Evolutionary conservation across 768 basidiomycete species (phyloP), one percentile per base, ranked within the genome.

Genomic region (Kwoniella sp.): DNA sequence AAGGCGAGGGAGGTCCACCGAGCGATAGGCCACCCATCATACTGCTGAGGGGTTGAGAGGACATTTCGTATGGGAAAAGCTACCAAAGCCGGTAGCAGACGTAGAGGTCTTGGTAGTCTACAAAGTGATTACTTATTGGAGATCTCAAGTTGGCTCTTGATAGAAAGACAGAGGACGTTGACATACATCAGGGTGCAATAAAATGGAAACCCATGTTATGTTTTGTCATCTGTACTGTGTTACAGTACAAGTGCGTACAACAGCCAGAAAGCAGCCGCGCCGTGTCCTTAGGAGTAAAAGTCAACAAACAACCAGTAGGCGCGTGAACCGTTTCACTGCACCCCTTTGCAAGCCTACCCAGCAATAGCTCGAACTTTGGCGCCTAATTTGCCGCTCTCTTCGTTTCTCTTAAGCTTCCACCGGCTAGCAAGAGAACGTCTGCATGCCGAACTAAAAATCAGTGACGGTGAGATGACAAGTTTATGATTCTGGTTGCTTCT

Each of bases 11-110:
- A 17, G 64, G 53, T 13, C 30, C 64, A 22, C 29, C 36, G 4
- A 73, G 51, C 15, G 63, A 68, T 6, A 73, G 60, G 21, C 67
- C 66, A 5, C 57, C 50, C 71, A 73, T 70, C 60, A 68, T 62
- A 24, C 33, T 47, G 6, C 26, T 46, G n/a, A 71, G 27, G 1
- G 58, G 67, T 21, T 68, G 67, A 2, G 69, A 25, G 54, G 69
- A 40, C 69, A 70, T 70, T n/a, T n/a, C n/a, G n/a, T n/a, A n/a
- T n/a, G n/a, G n/a, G n/a, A n/a, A n/a, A n/a, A n/a, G n/a, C n/a
- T n/a, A n/a, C n/a, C n/a, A n/a, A n/a, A n/a, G n/a, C n/a, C n/a
- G n/a, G n/a, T n/a, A n/a, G n/a, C n/a, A n/a, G n/a, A n/a, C n/a
- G n/a, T n/a, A n/a, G n/a, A n/a, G n/a, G n/a, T n/a, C n/a, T n/a